Evolutionary conservation across 192 early-diverging fungal genomes (phyloP), one percentile per base, ranked within the genome.

Genomic region (Chytriomyces hyalinus): DNA sequence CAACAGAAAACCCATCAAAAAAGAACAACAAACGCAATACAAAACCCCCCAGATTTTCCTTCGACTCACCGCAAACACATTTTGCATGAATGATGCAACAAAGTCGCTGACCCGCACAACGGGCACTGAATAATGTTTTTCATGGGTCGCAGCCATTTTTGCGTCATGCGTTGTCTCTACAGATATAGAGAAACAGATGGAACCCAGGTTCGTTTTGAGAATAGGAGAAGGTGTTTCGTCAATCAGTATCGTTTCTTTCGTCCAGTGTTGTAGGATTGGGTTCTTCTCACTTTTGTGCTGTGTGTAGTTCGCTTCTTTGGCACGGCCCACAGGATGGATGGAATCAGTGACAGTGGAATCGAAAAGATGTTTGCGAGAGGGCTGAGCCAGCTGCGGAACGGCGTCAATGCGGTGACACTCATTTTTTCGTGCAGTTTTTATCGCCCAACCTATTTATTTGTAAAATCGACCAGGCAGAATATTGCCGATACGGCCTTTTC

Each of bases 291-390:
- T 85, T 96, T 95, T 80, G 93, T 95, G 47, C 92, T 86, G 75
- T 97, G 96, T 26, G 94, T 95, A 0, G 96, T 97, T 81, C 93
- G 92, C 84, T 94, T 94, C 85, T 97, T 97, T 9, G 96, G 96
- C 44, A 93, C 96, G 0, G 96, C 94, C 82, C 87, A 90, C 63
- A 95, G 80, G 50, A 94, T 85, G 61, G 89, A 84, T 15, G 90
- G 79, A n/a, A 81, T 45, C 79, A 76, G 78, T 8, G 53, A 79
- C 36, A 82, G 71, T 2, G 78, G 67, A 49, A 49, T 60, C 15
- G 60, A 49, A 17, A 80, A 36, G 65, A 65, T 59, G 47, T 26
- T 22, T 36, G 43, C 43, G 13, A 20, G 48, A 43, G 77, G 77
- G 68, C 50, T 43, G 77, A 28, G 7, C 46, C 66, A 28, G 28